Conservation (phyloP, 2,329 filamentous ascomycete species). For the Mollisiaceae sp. region DNA sequence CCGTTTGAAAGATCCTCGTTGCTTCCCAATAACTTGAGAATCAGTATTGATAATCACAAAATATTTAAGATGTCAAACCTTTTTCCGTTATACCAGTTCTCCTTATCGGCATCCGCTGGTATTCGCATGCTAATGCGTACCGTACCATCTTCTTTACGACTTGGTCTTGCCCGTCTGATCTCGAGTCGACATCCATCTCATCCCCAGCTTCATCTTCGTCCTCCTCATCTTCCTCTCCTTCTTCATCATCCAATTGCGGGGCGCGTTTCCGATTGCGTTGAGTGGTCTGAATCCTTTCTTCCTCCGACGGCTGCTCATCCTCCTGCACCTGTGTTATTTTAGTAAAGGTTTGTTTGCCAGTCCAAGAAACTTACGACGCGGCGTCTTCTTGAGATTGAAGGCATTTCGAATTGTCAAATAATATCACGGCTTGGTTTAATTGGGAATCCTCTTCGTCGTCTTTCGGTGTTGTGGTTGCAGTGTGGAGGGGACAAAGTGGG, state of each 20-base stretch:
- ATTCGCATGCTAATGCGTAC: constrained; percentile 70
- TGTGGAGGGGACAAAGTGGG: neutral
- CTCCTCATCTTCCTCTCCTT: constrained; percentile 37
- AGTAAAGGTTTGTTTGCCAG: neutral
- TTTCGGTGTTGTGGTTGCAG: neutral
- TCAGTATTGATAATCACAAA: neutral
- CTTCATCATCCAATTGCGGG: constrained; percentile 36
- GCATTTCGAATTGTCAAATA: constrained; percentile 31
- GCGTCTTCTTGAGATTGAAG: constrained; percentile 33
- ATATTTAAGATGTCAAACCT: constrained; percentile 47
- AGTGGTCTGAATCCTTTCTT: constrained; percentile 31
- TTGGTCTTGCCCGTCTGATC: constrained; percentile 46
- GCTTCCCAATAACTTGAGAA: constrained; percentile 44
- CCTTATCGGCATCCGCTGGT: constrained; percentile 62
- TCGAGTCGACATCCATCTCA: constrained; percentile 36
- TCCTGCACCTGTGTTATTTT: constrained; percentile 32
- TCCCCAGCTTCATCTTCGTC: constrained; percentile 29
- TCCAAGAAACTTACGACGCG: constrained; percentile 29
- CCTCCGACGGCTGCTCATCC: constrained; percentile 38
- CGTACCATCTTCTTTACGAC: constrained; percentile 71
- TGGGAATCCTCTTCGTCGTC: neutral
- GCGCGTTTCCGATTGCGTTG: constrained; percentile 32
- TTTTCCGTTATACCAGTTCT: constrained; percentile 68
- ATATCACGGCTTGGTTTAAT: neutral
- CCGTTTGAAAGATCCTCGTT: constrained; percentile 71